phyloP scores from a whole-genome alignment of 192 early-diverging fungal genomes.

The Phlyctochytrium bullatum region DNA sequence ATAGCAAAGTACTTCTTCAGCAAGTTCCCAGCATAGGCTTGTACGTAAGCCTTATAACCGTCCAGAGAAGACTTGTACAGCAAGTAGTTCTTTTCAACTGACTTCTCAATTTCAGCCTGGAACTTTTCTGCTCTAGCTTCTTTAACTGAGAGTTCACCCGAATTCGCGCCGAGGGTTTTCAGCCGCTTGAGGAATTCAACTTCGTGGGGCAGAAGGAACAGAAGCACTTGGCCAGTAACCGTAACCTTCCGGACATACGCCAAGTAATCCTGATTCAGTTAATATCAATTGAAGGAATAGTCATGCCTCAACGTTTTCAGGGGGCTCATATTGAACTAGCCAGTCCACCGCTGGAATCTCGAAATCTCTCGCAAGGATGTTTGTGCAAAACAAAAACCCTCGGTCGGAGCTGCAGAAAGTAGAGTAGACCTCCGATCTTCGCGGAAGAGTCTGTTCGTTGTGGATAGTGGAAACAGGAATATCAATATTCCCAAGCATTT shows the following conservation, averaged over 20 bases:
- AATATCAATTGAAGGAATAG: background rate
- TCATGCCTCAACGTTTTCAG: background rate
- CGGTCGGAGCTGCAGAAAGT: background rate
- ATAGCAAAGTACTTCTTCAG: constrained; percentile 1
- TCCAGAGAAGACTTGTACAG: background rate
- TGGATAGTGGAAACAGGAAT: background rate
- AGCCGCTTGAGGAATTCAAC: background rate
- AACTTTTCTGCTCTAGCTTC: background rate
- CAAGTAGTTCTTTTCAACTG: background rate
- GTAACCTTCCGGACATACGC: background rate
- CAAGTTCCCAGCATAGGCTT: background rate
- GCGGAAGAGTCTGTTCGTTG: background rate
- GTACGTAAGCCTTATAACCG: background rate
- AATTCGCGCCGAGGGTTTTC: background rate
- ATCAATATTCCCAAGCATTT: background rate
- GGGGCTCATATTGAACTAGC: background rate
- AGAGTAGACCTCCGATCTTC: background rate
- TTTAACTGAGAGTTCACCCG: background rate
- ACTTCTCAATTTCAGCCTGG: background rate
- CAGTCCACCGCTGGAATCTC: background rate
- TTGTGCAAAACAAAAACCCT: background rate
- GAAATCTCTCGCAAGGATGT: background rate
- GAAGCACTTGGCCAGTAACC: background rate
- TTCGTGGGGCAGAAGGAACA: background rate
- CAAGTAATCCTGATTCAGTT: background rate